Evolutionary conservation across 176 grass and related monocot species (phyloP), one percentile per base, ranked within the genome.

Genomic region (bread wheat (Triticum aestivum)): DNA sequence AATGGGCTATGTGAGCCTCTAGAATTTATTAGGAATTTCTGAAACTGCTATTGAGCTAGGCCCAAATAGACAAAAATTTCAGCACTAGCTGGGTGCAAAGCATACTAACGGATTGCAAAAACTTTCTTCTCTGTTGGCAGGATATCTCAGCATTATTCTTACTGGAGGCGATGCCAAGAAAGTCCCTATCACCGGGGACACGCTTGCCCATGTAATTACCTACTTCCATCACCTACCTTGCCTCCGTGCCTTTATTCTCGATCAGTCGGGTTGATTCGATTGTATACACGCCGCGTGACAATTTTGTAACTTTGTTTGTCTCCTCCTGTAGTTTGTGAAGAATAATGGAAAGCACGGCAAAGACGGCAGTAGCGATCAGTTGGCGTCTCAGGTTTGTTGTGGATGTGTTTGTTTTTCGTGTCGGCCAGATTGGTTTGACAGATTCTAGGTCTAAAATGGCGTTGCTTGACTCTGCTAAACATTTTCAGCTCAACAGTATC

Each of bases 401-500:
- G 52, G 52, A 56, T 18, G 44, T 79, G 11, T 77, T 71, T 11
- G 34, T 77, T 65, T 42, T 12, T 2, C 10, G 10, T 72, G 20
- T 21, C 9, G 5, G 65, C 35, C 21, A 51, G 11, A 47, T 47
- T 49, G 45, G 45, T 49, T 49, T 4, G 45, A 1, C 45, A 49
- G 11, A 14, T 12, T 49, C 12, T 49, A 49, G 11, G 13, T 49
- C 45, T 49, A 8, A 5, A 49, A 49, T 4, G 45, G 45, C 4
- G 14, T 2, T 75, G 17, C 44, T 73, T 68, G 2, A 34, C 30
- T 1, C 52, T 72, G 37, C 27, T 62, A 29, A 10, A 30, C 24
- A 51, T 20, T 88, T 89, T 88, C 83, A 94, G 92, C 51, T 94
- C 68, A 52, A 77, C 83, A 3, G 6, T 88, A 77, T 94, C 24